Percentiles rank a stretch among this genome's conserved stretches.
phyloP scores from a whole-genome alignment of 306 rosid species.

The Alnus rubra region DNA sequence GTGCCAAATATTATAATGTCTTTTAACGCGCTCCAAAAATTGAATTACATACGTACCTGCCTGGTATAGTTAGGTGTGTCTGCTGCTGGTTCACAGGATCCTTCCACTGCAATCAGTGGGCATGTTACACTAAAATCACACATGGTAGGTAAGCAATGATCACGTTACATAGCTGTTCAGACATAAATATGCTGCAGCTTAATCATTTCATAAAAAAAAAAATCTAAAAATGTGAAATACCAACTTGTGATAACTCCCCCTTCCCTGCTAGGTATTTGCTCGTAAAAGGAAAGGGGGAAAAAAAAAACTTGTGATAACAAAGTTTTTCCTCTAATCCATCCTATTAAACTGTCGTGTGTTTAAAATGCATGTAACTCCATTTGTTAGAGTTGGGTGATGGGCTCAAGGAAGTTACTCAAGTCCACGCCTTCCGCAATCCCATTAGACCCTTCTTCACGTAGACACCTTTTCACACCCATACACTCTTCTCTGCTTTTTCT shows the following conservation, averaged over 20 bases:
- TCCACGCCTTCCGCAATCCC: too few species aligned
- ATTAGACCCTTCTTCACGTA: too few species aligned
- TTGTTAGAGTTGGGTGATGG: too few species aligned
- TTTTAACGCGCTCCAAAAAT: background rate
- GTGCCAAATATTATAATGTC: background rate
- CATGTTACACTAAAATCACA: constrained; percentile 15
- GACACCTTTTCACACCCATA: too few species aligned
- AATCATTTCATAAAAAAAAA: background rate
- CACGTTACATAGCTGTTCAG: background rate
- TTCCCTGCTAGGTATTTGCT: too few species aligned
- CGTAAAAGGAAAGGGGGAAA: too few species aligned
- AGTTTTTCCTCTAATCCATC: too few species aligned
- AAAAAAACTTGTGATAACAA: background rate
- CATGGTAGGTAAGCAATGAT: background rate
- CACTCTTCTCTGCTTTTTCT: too few species aligned
- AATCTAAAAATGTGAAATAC: background rate
- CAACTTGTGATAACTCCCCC: background rate
- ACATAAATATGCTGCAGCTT: background rate
- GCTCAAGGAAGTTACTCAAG: too few species aligned
- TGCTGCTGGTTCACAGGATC: background rate
- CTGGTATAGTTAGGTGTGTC: background rate
- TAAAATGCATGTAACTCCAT: too few species aligned
- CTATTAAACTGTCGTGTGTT: too few species aligned
- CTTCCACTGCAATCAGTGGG: background rate
- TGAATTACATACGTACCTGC: background rate